A percentile compares a stretch with the other conserved stretches of the same genome.
phyloP scores from a whole-genome alignment of 2,329 filamentous ascomycete species.

The Cytospora piceicola region DNA sequence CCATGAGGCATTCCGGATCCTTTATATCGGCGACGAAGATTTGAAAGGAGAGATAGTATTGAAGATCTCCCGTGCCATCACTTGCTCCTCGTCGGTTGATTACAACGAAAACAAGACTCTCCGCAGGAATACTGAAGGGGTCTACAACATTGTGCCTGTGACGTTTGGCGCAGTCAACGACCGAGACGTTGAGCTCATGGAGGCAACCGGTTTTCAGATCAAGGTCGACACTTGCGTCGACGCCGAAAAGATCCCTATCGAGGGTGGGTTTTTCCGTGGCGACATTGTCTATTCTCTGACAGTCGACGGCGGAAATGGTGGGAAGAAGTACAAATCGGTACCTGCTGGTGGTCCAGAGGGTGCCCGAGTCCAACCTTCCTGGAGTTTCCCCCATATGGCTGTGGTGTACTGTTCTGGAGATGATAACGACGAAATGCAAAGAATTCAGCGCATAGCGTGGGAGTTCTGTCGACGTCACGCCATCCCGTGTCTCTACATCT shows the following conservation, averaged over 20 bases:
- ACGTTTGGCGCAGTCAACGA: constrained; percentile 50
- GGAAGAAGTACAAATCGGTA: constrained; percentile 43
- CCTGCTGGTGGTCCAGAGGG: constrained; percentile 40
- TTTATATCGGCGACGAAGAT: constrained; percentile 52
- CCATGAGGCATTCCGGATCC: constrained; percentile 50
- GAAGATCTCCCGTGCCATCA: constrained; percentile 54
- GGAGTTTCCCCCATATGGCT: constrained; percentile 54
- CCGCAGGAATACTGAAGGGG: constrained; percentile 44
- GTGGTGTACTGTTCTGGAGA: constrained; percentile 52
- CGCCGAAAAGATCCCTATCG: constrained; percentile 41
- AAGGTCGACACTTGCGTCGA: constrained; percentile 53
- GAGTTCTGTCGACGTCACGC: constrained; percentile 52
- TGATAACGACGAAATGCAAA: constrained; percentile 44
- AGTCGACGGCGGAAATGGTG: constrained; percentile 46
- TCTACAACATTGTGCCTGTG: constrained; percentile 57
- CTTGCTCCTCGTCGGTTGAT: constrained; percentile 43
- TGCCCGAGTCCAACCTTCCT: constrained; percentile 47
- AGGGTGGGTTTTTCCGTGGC: constrained; percentile 35
- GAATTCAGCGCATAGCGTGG: constrained; percentile 48
- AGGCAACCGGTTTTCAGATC: constrained; percentile 55
- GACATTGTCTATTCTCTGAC: constrained; percentile 44
- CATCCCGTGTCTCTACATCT: constrained; percentile 54
- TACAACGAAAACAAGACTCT: constrained; percentile 38
- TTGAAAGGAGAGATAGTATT: constrained; percentile 47
- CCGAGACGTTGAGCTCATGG: constrained; percentile 56